phyloP scores from a whole-genome alignment of 2,329 filamentous ascomycete genomes.

The Ustulina deusta region DNA sequence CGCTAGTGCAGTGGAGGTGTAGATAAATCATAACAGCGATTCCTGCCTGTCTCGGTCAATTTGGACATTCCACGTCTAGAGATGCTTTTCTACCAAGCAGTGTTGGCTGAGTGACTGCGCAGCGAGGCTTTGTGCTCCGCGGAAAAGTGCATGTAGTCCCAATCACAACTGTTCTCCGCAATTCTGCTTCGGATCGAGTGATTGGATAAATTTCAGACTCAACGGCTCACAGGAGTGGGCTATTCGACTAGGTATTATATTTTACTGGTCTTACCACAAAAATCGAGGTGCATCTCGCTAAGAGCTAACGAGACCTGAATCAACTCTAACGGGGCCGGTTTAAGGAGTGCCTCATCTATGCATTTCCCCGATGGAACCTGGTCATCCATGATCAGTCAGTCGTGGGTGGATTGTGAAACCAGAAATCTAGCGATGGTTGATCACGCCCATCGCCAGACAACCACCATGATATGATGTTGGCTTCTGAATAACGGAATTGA shows the following conservation, averaged over 20 bases:
- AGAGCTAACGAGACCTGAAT: conserved; percentile 9
- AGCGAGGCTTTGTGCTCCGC: background rate
- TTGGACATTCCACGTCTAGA: conserved; percentile 8
- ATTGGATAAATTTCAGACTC: conserved; percentile 1
- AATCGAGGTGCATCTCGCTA: conserved; percentile 11
- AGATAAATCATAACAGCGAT: background rate
- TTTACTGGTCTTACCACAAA: conserved; percentile 6
- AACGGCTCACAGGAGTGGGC: background rate
- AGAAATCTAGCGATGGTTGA: conserved; percentile 5
- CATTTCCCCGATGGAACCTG: background rate
- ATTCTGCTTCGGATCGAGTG: background rate
- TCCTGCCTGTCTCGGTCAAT: conserved; percentile 9
- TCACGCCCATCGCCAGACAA: conserved; percentile 5
- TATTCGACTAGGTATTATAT: background rate
- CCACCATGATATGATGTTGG: background rate
- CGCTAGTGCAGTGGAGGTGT: background rate
- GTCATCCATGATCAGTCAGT: background rate
- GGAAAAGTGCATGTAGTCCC: conserved; percentile 15
- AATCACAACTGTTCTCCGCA: too few relatives aligned
- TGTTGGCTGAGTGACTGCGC: background rate
- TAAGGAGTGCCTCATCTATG: conserved; percentile 6
- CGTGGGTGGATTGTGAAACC: conserved; percentile 6
- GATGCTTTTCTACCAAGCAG: background rate
- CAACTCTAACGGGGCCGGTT: background rate
- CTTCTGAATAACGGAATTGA: background rate